phyloP scores from a whole-genome alignment of 2,329 filamentous ascomycete species.

The Cladosporium austrohemisphaericum region DNA sequence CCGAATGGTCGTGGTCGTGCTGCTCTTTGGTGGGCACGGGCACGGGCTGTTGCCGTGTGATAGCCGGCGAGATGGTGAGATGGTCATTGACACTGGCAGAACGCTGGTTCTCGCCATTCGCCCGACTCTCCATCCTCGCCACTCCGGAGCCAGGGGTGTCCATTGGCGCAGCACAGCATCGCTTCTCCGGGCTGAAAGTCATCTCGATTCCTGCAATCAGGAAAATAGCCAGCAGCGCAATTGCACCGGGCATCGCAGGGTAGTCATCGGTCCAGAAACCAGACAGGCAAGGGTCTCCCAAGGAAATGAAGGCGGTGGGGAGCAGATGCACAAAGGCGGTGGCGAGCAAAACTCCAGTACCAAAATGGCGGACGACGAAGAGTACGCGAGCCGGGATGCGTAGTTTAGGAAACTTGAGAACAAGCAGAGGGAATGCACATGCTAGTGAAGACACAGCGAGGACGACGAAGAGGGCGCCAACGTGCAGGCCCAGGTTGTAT shows the following conservation, averaged over 20 bases:
- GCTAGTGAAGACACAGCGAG: constrained; percentile 52
- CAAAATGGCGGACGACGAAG: constrained; percentile 56
- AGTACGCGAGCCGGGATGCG: constrained; percentile 55
- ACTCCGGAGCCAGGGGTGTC: too few relatives aligned
- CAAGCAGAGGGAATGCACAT: constrained; percentile 59
- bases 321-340: constrained; percentile 56
- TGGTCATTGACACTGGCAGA: not conserved
- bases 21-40: not conserved
- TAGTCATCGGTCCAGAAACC: constrained; percentile 73
- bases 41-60: not conserved
- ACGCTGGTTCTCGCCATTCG: too few relatives aligned
- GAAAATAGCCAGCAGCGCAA: constrained; percentile 61
- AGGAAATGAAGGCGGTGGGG: constrained; percentile 56
- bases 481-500: constrained; percentile 54
- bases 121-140: not conserved
- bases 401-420: constrained; percentile 54
- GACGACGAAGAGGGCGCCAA: constrained; percentile 53
- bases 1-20: constrained; percentile 6
- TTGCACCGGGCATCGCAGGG: constrained; percentile 69
- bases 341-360: constrained; percentile 52
- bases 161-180: constrained; percentile 12
- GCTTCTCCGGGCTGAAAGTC: constrained; percentile 36
- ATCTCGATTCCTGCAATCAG: constrained; percentile 46
- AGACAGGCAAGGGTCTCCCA: constrained; percentile 63
- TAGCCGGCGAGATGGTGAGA: not conserved